These are phyloP conservation scores for Ramalina intermedia DNA, from an alignment of 495 filamentous ascomycete genomes.

Conservation along the genomic window DNA sequence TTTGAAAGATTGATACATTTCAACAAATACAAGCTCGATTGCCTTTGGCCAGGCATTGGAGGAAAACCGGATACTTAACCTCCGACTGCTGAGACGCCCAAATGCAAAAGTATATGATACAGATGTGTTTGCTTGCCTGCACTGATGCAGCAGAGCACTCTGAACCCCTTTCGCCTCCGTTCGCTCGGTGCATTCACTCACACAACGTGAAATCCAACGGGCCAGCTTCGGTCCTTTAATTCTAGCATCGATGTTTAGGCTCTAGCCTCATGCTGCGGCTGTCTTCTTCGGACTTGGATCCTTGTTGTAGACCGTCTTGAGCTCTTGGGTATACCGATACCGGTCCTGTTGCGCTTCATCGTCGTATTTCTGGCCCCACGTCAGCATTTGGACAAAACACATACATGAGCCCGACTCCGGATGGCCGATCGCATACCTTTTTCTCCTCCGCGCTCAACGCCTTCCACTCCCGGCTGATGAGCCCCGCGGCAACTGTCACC, in stretches of 20 bases:
- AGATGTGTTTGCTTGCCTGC: too few species aligned
- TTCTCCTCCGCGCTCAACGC: constrained; percentile 34
- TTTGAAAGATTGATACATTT: too few species aligned
- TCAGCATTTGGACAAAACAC: not conserved
- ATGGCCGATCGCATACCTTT: constrained; percentile 26
- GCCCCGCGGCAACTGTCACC: constrained; percentile 16
- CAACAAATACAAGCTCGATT: too few species aligned
- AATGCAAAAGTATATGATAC: too few species aligned
- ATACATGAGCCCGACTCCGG: too few species aligned
- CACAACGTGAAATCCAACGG: not conserved
- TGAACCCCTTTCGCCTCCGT: too few species aligned
- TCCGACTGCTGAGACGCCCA: too few species aligned
- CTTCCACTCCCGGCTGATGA: constrained; percentile 42
- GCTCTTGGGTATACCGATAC: constrained; percentile 11
- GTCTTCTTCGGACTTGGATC: not conserved
- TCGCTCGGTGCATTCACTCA: too few species aligned
- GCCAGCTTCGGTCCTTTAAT: not conserved
- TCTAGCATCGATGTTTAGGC: not conserved
- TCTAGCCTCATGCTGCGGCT: not conserved
- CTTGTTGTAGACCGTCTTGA: constrained; percentile 14
- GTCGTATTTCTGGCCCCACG: constrained; percentile 4
- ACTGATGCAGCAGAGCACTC: too few species aligned
- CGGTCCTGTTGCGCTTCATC: constrained; percentile 8
- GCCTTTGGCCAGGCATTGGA: too few species aligned
- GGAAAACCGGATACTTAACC: too few species aligned